These are phyloP conservation scores for Aspergillus aculeatus DNA, from an alignment of 2,329 filamentous ascomycete genomes.

Conservation along the genomic window DNA sequence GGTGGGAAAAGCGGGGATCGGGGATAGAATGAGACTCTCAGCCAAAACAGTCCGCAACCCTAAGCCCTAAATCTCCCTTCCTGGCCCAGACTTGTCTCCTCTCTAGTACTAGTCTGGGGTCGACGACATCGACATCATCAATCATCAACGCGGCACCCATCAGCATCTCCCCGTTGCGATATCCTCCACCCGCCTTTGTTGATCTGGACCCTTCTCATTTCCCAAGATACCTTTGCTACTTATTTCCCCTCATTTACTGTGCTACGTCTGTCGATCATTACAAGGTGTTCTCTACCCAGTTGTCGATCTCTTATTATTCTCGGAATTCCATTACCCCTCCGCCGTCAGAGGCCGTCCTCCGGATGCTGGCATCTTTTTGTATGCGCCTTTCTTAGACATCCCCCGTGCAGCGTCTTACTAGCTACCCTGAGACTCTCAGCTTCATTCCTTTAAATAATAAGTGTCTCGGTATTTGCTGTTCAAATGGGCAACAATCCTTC, in stretches of 20 bases:
- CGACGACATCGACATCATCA: conserved; percentile 21
- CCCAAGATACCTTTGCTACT: background rate
- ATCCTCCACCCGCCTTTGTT: conserved; percentile 2
- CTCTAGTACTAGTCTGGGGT: conserved; percentile 9
- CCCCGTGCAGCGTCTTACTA: conserved; percentile 8
- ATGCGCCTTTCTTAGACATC: conserved; percentile 1
- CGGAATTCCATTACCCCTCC: conserved; percentile 12
- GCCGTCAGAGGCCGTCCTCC: conserved; percentile 17
- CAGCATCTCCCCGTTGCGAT: background rate
- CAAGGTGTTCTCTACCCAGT: background rate
- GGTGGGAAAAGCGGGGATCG: background rate
- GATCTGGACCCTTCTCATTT: background rate
- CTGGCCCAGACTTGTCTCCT: conserved; percentile 12
- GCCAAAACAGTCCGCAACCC: conserved; percentile 7
- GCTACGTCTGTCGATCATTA: background rate
- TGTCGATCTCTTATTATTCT: background rate
- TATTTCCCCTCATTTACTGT: background rate
- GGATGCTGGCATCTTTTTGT: conserved; percentile 26
- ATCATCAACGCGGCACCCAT: conserved; percentile 3
- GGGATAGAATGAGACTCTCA: conserved; percentile 5
- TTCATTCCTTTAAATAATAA: conserved; percentile 7
- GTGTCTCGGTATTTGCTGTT: conserved; percentile 15
- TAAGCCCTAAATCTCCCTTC: conserved; percentile 24
- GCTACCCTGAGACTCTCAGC: conserved; percentile 6
- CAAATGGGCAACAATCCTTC: conserved; percentile 52